Conservation (phyloP, 2,329 filamentous ascomycete genomes). For the Exophiala phaeomuriformis region DNA sequence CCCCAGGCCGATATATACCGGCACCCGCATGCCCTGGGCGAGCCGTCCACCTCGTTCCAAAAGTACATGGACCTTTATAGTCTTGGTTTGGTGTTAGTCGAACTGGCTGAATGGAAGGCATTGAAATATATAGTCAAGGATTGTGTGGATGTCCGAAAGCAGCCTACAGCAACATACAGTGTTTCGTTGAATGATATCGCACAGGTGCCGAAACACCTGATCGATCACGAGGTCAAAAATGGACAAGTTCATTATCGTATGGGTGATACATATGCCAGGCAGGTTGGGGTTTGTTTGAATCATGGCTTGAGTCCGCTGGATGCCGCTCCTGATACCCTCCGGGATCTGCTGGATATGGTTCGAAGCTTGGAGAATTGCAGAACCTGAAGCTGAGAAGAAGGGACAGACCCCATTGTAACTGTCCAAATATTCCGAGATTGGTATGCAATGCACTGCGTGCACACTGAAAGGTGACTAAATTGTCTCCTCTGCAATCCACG, state of each 20-base stretch:
- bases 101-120: constrained; percentile 20
- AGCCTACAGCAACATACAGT: not conserved
- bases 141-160: not conserved
- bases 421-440: too few species aligned
- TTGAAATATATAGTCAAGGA: constrained; percentile 5
- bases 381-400: too few species aligned
- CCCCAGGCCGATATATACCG: constrained; percentile 18
- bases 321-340: not conserved
- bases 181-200: constrained; percentile 1
- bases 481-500: too few species aligned
- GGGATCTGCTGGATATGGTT: constrained; percentile 1
- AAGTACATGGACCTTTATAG: constrained; percentile 25
- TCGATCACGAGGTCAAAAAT: not conserved
- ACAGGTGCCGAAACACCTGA: not conserved
- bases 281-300: not conserved
- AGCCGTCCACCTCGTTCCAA: constrained; percentile 9
- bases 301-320: not conserved
- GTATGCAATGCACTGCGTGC: too few species aligned
- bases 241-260: constrained; percentile 2
- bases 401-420: too few species aligned
- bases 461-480: too few species aligned
- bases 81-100: constrained; percentile 21
- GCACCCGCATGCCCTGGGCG: constrained; percentile 16
- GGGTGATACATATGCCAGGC: not conserved
- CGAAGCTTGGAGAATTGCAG: constrained; percentile 1